Percentiles rank a stretch among this genome's conserved stretches.
Evolutionary conservation across 139 green algal genomes (phyloP).

Genomic region (Volvox reticuliferus): DNA sequence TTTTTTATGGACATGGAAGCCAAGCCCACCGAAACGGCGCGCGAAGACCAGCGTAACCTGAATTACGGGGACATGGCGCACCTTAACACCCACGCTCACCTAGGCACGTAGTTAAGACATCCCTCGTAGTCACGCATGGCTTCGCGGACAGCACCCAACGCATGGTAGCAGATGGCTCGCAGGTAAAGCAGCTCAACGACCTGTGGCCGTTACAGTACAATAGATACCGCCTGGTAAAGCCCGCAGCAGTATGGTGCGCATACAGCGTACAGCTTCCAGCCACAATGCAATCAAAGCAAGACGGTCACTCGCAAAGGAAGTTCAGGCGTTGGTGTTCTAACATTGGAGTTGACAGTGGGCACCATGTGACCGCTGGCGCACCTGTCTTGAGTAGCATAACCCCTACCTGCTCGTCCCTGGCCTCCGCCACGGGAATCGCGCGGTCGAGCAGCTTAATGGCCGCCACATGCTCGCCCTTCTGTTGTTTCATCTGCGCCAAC

Average conservation of each 20-base stretch:
- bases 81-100: not conserved
- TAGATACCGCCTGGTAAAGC: not conserved
- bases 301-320: too few relatives aligned
- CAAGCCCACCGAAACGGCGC: too few relatives aligned
- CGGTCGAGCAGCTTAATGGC: slow-evolving; percentile 75
- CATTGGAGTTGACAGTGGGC: too few relatives aligned
- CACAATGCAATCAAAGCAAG: too few relatives aligned
- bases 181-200: slow-evolving; percentile 80
- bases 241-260: not conserved
- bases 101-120: slow-evolving; percentile 47
- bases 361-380: too few relatives aligned
- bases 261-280: not conserved
- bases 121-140: slow-evolving; percentile 61
- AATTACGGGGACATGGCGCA: too few relatives aligned
- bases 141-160: slow-evolving; percentile 50
- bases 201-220: not conserved
- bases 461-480: slow-evolving; percentile 73
- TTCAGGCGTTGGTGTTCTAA: too few relatives aligned
- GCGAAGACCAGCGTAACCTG: too few relatives aligned
- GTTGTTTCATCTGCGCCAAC: slow-evolving; percentile 82
- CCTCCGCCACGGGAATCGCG: slow-evolving; percentile 67
- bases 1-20: too few relatives aligned
- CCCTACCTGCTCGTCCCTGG: slow-evolving; percentile 62
- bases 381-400: not conserved
- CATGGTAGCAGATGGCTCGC: slow-evolving; percentile 63